Evolutionary conservation across 495 filamentous ascomycete genomes (phyloP), one percentile per base, ranked within the genome.

Genomic region (Penicillium riverlandense): DNA sequence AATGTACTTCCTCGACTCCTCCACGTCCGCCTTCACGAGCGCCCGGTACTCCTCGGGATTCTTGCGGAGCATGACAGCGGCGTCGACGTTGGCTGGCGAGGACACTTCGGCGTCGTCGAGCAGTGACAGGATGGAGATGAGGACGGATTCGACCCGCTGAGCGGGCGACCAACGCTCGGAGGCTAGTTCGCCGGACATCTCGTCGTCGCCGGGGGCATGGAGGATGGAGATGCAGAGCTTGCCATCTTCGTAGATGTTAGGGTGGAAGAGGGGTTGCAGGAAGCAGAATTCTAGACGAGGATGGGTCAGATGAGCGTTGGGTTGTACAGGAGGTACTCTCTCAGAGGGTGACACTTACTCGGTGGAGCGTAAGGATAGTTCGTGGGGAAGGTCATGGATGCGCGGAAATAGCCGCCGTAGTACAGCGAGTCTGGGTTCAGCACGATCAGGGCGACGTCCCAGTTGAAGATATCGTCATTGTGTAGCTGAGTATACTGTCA

Each of bases 201-300:
- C 78, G 57, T 96, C 91, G 40, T 95, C 88, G 46, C 91, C 92
- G 1, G 92, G 89, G 8, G 82, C 72, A 65, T 98, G 91, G 5
- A 98, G 79, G 54, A 98, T 98, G 34, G 90, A 96, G 61, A 98
- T 96, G 71, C 92, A 97, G 12, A 97, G 77, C 43, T 82, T 83
- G 52, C 92, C 92, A 62, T 95, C 86, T 7, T 76, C 62, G 65
- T 96, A 96, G 61, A 98, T 82, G 60, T 98, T 98, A 6, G 92
- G 92, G 65, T 98, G 92, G 64, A 83, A 88, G 37, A 90, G 75
- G 15, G 90, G 86, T 8, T 81, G 75, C 11, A 78, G 57, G 72
- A 98, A 96, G 40, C 82, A 80, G 70, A 98, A 98, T 57, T 85
- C 85, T 65, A 54, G n/a, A 10, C 29, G 29, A 11, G 30, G 27